Base-by-base conservation (phyloP, 495 filamentous ascomycete species). In the Xylaria curta region DNA sequence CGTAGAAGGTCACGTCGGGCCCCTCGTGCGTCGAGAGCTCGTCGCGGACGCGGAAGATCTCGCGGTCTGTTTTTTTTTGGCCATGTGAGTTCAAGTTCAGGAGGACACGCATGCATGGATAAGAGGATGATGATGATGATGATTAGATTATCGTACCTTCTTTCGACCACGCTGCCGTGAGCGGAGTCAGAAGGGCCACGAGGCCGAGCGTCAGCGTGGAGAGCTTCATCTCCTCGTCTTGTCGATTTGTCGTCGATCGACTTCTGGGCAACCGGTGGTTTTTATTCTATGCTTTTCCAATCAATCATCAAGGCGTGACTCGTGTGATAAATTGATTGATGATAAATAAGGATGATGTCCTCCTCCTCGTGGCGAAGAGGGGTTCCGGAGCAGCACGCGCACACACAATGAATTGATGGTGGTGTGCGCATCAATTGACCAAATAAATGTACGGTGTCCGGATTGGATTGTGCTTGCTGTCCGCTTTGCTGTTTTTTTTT, bases 21-120 rank as follows among this genome's bases (percentile, higher is more conserved):
- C 95, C 97, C 82, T 98, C 95, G 73, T 88, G 77, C 17, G 89
- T 82, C 59, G 88, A 84, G 49, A 99, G 83, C 77, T 98, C 97
- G 83, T 97, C 94, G 73, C 89, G 91, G 69, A 98, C 86, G 68
- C 93, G 91, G 83, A 99, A 99, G 83, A 99, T 98, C 84, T 99
- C 96, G 78, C 95, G 92, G 81, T 99, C 96, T 97, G 76, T 40
- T 31, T 31, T 1, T 31, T 1, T 31, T 31, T 1, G 28, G 31
- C 21, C 8, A 1, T 17, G 26, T 10, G 17, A 42, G 33, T 47
- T n/a, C n/a, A n/a, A n/a, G n/a, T n/a, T n/a, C 38, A 24, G 62
- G 28, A 65, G 28, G 28, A 31, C 28, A 31, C 28, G 28, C 28
- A 31, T 31, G 28, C 28, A 31, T 31, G 28, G 28, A 31, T 31